phyloP scores from a whole-genome alignment of 371 early-diverging fungal species.

The Apophysomyces ossiformis region DNA sequence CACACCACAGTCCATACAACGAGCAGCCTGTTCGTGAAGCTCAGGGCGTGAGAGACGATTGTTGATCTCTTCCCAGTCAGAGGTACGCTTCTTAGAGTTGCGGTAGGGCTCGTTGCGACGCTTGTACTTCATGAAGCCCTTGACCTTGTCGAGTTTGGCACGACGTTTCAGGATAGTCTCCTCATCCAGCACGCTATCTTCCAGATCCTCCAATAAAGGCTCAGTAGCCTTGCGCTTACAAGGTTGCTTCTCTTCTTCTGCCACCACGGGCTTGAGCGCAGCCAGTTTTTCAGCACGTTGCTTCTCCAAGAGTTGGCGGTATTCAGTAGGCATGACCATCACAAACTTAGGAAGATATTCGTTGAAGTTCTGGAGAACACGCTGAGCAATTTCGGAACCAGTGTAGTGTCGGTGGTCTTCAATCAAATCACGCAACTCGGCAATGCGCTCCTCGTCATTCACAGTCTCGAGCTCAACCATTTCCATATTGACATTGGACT shows the following conservation, averaged over 20 bases:
- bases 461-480: slow-evolving; percentile 88
- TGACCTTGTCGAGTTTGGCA: slow-evolving; percentile 77
- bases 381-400: slow-evolving; percentile 81
- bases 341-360: slow-evolving; percentile 78
- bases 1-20: slow-evolving; percentile 98
- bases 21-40: slow-evolving; percentile 91
- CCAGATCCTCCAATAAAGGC: slow-evolving; percentile 82
- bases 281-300: slow-evolving; percentile 42
- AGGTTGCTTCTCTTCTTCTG: slow-evolving; percentile 13
- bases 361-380: slow-evolving; percentile 76
- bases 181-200: slow-evolving; percentile 86
- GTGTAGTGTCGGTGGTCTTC: slow-evolving; percentile 83
- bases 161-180: slow-evolving; percentile 67
- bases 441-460: slow-evolving; percentile 77
- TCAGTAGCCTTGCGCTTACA: slow-evolving; percentile 35
- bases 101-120: slow-evolving; percentile 88
- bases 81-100: slow-evolving; percentile 76
- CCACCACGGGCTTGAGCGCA: slow-evolving; percentile 34
- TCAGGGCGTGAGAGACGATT: slow-evolving; percentile 78
- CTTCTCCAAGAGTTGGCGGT: slow-evolving; percentile 77
- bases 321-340: slow-evolving; percentile 96
- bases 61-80: slow-evolving; percentile 95
- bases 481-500: slow-evolving; percentile 80
- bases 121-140: slow-evolving; percentile 94
- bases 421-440: slow-evolving; percentile 76